Evolutionary conservation across 1,284 basidiomycete species (phyloP), one percentile per base, ranked within the genome.

Genomic region (Ceratobasidium sp.): DNA sequence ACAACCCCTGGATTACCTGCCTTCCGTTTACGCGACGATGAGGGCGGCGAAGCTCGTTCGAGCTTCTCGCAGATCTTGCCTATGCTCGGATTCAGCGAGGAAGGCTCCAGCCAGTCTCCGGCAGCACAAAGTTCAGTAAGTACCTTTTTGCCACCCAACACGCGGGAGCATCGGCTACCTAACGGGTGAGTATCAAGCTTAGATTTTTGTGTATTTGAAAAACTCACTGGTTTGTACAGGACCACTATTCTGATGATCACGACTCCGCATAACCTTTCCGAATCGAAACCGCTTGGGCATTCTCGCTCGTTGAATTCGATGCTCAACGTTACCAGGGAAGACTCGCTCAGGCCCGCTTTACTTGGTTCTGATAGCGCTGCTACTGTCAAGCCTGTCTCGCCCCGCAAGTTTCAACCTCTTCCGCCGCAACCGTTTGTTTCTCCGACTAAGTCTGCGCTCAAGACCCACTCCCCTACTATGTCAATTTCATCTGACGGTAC

Each of bases 201-300:
- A n/a, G 48, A 61, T 15, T 65, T 4, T 42, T 38, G 42, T 23
- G 17, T 15, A 6, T 3, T 54, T 38, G 44, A 74, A 17, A 28
- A 13, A 17, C 42, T 54, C 4, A 64, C 46, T 2, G 57, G 7
- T 38, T 6, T 38, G 15, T 10, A 1, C 26, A 74, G 71, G 28
- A 74, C 71, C 9, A 64, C 71, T 48, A 74, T 74, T 38, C 38
- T 74, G 61, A 74, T 74, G 71, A 74, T 74, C 42, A 74, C 71
- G 71, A 74, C 71, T 12, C 71, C 71, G 9, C 71, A 65, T 23
- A 42, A 9, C 13, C 17, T 28, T 13, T 9, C 70, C 44, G 46
- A 74, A n/a, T n/a, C n/a, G 13, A 74, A 56, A 23, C 15, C 28
- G 7, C 71, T 74, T 42, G 38, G 48, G 26, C 61, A 74, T 48